Evolutionary conservation across 1,284 basidiomycete genomes (phyloP).

Genomic region (Leccinum insolens): DNA sequence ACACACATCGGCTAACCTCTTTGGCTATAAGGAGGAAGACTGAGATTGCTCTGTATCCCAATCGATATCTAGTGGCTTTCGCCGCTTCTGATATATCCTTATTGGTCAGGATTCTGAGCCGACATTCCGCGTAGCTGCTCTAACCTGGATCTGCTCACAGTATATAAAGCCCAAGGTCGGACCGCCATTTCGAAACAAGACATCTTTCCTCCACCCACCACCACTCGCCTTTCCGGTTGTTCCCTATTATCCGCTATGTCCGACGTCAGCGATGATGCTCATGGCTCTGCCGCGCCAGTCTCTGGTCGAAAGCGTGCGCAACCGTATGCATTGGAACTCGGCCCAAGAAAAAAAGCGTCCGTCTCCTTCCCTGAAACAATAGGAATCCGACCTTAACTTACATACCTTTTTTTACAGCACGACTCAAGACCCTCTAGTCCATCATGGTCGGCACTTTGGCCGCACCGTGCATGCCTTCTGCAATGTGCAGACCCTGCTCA

Average conservation of each 20-base stretch:
- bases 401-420: not conserved
- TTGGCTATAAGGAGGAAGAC: not conserved
- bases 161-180: not conserved
- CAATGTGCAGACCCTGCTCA: not conserved
- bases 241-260: not conserved
- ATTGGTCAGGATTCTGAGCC: not conserved
- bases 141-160: not conserved
- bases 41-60: not conserved
- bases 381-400: not conserved
- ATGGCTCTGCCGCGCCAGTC: not conserved
- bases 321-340: not conserved
- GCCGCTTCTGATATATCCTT: not conserved
- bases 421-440: not conserved
- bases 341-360: not conserved
- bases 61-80: not conserved
- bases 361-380: not conserved
- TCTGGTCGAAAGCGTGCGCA: not conserved
- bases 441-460: not conserved
- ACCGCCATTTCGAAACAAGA: not conserved
- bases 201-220: not conserved
- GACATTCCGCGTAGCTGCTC: not conserved
- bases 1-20: not conserved
- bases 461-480: not conserved
- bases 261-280: not conserved
- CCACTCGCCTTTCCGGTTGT: not conserved